Conservation (phyloP, 2,329 filamentous ascomycete species). For the Aspergillus ibericus region DNA sequence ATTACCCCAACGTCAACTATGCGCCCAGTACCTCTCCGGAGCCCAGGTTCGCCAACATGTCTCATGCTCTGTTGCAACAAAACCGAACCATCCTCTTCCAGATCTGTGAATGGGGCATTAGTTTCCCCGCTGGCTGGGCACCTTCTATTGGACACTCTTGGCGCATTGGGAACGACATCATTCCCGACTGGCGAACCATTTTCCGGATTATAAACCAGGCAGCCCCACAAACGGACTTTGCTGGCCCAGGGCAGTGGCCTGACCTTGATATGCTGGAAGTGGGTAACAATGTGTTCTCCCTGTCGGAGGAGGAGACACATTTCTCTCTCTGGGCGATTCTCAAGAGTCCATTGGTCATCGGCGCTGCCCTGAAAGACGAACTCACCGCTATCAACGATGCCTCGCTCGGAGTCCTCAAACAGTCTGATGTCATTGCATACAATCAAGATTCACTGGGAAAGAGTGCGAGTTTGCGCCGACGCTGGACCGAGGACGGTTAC, state of each 20-base stretch:
- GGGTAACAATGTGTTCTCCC: conserved; percentile 48
- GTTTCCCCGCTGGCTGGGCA: conserved; percentile 52
- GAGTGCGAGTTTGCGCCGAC: conserved; percentile 52
- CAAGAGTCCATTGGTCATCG: conserved; percentile 54
- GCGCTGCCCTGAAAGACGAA: conserved; percentile 43
- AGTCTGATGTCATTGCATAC: conserved; percentile 57
- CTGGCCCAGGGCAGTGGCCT: conserved; percentile 50
- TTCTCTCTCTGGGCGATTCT: conserved; percentile 56
- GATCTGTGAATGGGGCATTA: conserved; percentile 57
- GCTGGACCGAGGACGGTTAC: conserved; percentile 52
- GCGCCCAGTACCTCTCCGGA: conserved; percentile 43
- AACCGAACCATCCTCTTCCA: conserved; percentile 51
- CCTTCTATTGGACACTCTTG: conserved; percentile 50
- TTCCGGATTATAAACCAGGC: conserved; percentile 56
- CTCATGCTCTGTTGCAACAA: conserved; percentile 40
- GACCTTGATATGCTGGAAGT: conserved; percentile 57
- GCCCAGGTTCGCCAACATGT: conserved; percentile 51
- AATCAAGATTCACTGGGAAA: conserved; percentile 58
- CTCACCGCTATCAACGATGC: conserved; percentile 35
- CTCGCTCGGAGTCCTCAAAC: conserved; percentile 49
- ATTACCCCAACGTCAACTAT: conserved; percentile 45
- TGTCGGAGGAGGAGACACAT: conserved; percentile 53
- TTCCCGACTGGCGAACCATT: conserved; percentile 52
- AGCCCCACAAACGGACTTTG: conserved; percentile 49
- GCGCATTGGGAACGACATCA: conserved; percentile 58